Evolutionary conservation across 192 early-diverging fungal species (phyloP), one percentile per base, ranked within the genome.

Genomic region (Linnemannia zychae): DNA sequence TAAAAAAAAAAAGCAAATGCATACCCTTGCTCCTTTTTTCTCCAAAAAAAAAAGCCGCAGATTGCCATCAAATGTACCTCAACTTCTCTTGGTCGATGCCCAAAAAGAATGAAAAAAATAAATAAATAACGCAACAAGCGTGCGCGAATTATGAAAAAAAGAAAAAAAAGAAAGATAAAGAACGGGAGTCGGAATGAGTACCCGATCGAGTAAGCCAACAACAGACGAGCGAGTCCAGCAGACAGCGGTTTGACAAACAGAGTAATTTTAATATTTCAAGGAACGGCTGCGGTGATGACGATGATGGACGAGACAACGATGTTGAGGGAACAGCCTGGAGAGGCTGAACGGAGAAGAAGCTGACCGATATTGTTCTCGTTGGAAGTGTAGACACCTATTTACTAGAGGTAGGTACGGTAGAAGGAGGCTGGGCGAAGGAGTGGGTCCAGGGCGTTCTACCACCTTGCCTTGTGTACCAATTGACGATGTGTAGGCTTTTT

Each of bases 171-270:
- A 52, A 17, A 36, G 48, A 50, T 18, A 13, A 52, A 49, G 48
- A n/a, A n/a, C n/a, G n/a, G n/a, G n/a, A n/a, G n/a, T n/a, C 24
- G 49, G 12, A 50, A 49, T 11, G 33, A 49, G 49, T n/a, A 50
- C 6, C 24, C 13, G 33, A 38, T 31, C 28, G 22, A 31, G 71
- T 2, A 0, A n/a, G 47, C 12, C 44, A 70, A 70, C n/a, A n/a
- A n/a, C n/a, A n/a, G n/a, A n/a, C n/a, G 37, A 44, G 37, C 16
- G 4, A 70, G 34, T 57, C 53, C 53, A 57, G 53, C 53, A 22
- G 53, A 57, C 53, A 57, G 11, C 53, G 53, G 53, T 24, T 57
- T 57, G n/a, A 57, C 53, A 57, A 24, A n/a, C n/a, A 57, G 53
- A n/a, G 53, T 57, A 57, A 57, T 57, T 24, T 20, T 20, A 6